These are phyloP conservation scores for Neurospora sp. DNA, from an alignment of 495 filamentous ascomycete genomes.

Conservation along the genomic window DNA sequence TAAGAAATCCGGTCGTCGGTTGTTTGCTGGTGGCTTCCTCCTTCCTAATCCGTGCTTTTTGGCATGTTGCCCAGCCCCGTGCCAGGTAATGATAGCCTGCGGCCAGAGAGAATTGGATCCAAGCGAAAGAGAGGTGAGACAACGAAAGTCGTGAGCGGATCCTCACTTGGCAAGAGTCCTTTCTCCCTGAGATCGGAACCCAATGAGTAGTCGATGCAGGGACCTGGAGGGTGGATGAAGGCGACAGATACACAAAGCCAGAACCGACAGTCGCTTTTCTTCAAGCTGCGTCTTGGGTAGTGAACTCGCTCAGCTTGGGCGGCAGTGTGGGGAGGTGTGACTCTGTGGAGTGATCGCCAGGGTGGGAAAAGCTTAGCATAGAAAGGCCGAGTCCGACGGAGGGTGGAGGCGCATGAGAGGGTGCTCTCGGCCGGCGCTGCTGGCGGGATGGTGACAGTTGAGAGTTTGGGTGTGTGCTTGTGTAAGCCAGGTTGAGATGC, in stretches of 20 bases:
- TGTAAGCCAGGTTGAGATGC: background rate
- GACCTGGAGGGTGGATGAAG: background rate
- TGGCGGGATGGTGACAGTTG: background rate
- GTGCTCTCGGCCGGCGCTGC: background rate
- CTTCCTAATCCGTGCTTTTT: conserved; percentile 11
- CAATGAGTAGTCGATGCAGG: background rate
- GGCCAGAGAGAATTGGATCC: background rate
- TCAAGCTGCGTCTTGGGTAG: background rate
- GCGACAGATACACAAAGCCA: background rate
- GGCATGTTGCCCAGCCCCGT: conserved; percentile 15
- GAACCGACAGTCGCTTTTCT: background rate
- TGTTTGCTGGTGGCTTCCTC: conserved; percentile 11
- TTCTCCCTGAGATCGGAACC: background rate
- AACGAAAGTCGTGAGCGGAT: background rate
- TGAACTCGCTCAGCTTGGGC: background rate
- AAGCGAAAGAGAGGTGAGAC: background rate
- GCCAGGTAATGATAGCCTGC: background rate
- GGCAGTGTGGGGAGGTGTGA: background rate
- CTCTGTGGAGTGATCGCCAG: conserved; percentile 10
- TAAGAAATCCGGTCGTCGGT: background rate
- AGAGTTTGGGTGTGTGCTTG: background rate
- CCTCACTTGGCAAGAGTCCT: background rate
- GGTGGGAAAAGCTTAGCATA: conserved; percentile 13
- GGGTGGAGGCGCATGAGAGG: background rate
- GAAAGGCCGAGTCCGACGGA: background rate